Percentiles rank a stretch among this genome's conserved stretches.
These are phyloP conservation scores for Spathaspora sp. DNA, from an alignment of 1,139 yeast genomes.

Conservation along the genomic window DNA sequence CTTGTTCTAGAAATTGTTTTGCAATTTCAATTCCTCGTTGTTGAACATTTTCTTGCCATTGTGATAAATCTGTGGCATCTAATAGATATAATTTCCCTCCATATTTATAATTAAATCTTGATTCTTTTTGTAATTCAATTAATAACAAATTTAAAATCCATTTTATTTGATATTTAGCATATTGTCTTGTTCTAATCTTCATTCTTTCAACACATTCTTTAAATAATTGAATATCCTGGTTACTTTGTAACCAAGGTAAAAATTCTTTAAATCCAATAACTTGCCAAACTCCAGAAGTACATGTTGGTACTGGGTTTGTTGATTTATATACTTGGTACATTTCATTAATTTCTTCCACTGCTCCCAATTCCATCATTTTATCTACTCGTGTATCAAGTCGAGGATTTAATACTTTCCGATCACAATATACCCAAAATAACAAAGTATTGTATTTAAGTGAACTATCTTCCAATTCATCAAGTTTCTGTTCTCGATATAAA, in stretches of 20 bases:
- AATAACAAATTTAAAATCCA: conserved; percentile 81
- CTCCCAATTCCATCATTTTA: conserved; percentile 71
- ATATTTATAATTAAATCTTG: conserved; percentile 45
- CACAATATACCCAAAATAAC: conserved; percentile 82
- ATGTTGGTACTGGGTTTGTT: conserved; percentile 39
- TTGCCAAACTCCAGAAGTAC: conserved; percentile 85
- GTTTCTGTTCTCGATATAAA: conserved; percentile 60
- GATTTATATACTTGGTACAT: conserved; percentile 46
- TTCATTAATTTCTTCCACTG: conserved; percentile 63
- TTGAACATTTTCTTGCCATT: conserved; percentile 61
- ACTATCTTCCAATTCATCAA: conserved; percentile 42
- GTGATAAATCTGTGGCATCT: conserved; percentile 69
- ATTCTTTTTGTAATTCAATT: conserved; percentile 57
- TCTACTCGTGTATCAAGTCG: conserved; percentile 82
- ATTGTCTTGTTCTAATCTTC: conserved; percentile 83
- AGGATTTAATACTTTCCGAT: conserved; percentile 54
- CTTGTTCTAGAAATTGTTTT: conserved; percentile 26
- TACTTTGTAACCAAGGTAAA: conserved; percentile 62
- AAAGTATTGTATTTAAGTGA: conserved; percentile 65
- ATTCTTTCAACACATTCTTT: conserved; percentile 61
- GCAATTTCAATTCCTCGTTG: conserved; percentile 56
- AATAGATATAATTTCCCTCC: conserved; percentile 68
- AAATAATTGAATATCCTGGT: conserved; percentile 22
- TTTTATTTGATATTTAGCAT: conserved; percentile 87
- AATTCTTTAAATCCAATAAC: conserved; percentile 96